These are phyloP conservation scores for Grosmannia huntii DNA, from an alignment of 2,329 filamentous ascomycete species.

Conservation along the genomic window DNA sequence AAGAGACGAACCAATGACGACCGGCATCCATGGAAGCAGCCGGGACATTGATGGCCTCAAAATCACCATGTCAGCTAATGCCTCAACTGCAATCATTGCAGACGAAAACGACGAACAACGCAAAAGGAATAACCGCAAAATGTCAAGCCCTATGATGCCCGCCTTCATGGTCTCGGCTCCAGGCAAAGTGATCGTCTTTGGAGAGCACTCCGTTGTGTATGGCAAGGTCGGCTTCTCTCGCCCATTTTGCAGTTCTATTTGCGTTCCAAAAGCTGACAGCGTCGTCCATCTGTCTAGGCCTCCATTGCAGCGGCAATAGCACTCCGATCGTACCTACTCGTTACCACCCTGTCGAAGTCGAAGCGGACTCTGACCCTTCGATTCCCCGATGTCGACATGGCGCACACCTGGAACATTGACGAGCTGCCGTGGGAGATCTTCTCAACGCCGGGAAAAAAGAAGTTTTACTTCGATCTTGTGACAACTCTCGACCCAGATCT, in stretches of 20 bases:
- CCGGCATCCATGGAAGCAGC: conserved; percentile 12
- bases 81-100: conserved; percentile 12
- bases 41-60: conserved; percentile 13
- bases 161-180: conserved; percentile 97
- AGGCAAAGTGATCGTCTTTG: conserved; percentile 96
- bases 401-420: conserved; percentile 91
- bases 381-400: conserved; percentile 81
- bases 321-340: conserved; percentile 88
- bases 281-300: conserved; percentile 35
- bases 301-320: conserved; percentile 94
- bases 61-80: conserved; percentile 15
- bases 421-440: conserved; percentile 79
- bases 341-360: conserved; percentile 87
- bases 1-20: conserved; percentile 9
- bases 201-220: conserved; percentile 95
- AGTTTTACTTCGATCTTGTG: conserved; percentile 84
- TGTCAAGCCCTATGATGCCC: conserved; percentile 59
- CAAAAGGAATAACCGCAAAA: conserved; percentile 35
- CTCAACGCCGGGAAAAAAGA: conserved; percentile 71
- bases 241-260: neutral
- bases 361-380: conserved; percentile 75
- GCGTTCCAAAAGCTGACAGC: neutral
- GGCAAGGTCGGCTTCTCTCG: conserved; percentile 54
- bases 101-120: conserved; percentile 20
- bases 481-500: conserved; percentile 76